Evolutionary conservation across 495 filamentous ascomycete genomes (phyloP).

Genomic region (Tuber brumale): DNA sequence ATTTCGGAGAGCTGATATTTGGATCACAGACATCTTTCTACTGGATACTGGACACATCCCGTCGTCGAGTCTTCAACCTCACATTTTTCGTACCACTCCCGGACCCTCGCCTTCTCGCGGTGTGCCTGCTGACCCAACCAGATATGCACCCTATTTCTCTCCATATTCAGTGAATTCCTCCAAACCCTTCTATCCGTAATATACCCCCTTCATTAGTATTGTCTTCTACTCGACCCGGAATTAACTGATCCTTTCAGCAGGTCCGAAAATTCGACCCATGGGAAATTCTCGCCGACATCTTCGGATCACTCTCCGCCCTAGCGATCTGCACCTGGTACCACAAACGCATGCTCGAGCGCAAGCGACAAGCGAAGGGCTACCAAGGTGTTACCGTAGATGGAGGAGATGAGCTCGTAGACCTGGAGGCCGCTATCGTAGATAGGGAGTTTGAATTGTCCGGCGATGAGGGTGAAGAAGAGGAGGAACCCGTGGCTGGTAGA

Average conservation of each 20-base stretch:
- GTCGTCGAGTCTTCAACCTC: slow-evolving; percentile 73
- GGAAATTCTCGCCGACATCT: slow-evolving; percentile 80
- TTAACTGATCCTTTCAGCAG: slow-evolving; percentile 13
- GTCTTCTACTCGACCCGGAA: not conserved
- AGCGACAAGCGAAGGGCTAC: slow-evolving; percentile 57
- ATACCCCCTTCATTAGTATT: not conserved
- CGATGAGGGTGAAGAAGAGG: slow-evolving; percentile 49
- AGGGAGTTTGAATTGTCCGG: slow-evolving; percentile 36
- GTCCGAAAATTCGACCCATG: slow-evolving; percentile 69
- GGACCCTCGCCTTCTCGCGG: slow-evolving; percentile 45
- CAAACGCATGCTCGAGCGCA: slow-evolving; percentile 86
- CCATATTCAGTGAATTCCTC: slow-evolving; percentile 76
- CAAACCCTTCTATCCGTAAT: slow-evolving; percentile 58
- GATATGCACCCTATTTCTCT: slow-evolving; percentile 42
- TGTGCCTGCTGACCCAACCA: slow-evolving; percentile 8
- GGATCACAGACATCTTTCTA: slow-evolving; percentile 63
- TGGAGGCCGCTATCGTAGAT: slow-evolving; percentile 49
- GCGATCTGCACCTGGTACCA: slow-evolving; percentile 83
- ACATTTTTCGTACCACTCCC: slow-evolving; percentile 73
- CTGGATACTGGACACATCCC: slow-evolving; percentile 89
- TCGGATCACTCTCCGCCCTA: slow-evolving; percentile 66
- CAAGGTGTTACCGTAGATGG: slow-evolving; percentile 26
- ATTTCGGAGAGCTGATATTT: not conserved
- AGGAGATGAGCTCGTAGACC: slow-evolving; percentile 46
- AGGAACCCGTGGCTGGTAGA: slow-evolving; percentile 53